Conservation (phyloP, 768 basidiomycete genomes). For the Lactarius sp. region DNA sequence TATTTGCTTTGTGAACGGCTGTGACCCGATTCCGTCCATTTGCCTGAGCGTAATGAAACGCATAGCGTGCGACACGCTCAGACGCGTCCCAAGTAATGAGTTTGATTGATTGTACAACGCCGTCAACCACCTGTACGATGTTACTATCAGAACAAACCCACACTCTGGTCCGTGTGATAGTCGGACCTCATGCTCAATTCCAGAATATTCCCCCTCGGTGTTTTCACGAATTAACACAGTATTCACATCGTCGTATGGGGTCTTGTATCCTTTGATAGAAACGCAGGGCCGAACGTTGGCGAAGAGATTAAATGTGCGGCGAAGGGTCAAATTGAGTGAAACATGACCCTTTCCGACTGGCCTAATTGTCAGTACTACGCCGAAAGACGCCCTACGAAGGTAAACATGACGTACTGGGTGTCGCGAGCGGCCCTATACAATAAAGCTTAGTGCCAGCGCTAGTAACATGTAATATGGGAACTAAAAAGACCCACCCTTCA, state of each 20-base stretch:
- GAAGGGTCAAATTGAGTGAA: slow-evolving; percentile 93
- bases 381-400: background rate
- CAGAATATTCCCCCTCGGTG: slow-evolving; percentile 99
- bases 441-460: background rate
- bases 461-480: background rate
- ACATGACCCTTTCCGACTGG: slow-evolving; percentile 98
- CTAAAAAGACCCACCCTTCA: slow-evolving; percentile 66
- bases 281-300: slow-evolving; percentile 97
- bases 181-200: slow-evolving; percentile 95
- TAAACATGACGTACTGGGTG: slow-evolving; percentile 68
- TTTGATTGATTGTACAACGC: slow-evolving; percentile 99
- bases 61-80: slow-evolving; percentile 96
- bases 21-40: slow-evolving; percentile 89
- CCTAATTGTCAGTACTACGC: slow-evolving; percentile 18
- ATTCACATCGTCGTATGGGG: slow-evolving; percentile 97
- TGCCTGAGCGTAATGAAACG: slow-evolving; percentile 94
- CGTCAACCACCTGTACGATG: slow-evolving; percentile 73
- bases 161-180: background rate
- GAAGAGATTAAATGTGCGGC: slow-evolving; percentile 96
- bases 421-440: slow-evolving; percentile 83
- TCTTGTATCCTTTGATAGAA: slow-evolving; percentile 96
- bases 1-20: slow-evolving; percentile 99
- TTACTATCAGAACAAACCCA: slow-evolving; percentile 20
- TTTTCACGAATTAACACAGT: slow-evolving; percentile 98
- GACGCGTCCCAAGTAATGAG: slow-evolving; percentile 99